phyloP scores from a whole-genome alignment of 2,329 filamentous ascomycete species.

The Diaporthe sp. region DNA sequence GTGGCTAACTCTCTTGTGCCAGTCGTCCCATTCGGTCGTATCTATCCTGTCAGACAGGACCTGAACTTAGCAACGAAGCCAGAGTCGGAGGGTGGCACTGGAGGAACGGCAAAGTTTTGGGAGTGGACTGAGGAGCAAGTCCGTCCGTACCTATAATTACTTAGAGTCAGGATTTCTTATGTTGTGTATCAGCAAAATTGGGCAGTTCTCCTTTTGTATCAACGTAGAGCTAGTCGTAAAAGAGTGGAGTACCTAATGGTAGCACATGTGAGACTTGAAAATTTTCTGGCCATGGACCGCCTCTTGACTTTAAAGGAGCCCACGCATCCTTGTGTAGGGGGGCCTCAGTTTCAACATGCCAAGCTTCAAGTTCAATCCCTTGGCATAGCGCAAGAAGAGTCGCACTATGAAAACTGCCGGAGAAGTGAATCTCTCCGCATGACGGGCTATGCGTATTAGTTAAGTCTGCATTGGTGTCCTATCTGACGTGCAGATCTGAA shows the following conservation, averaged over 20 bases:
- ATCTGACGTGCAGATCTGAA: no score
- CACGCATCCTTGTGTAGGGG: neutral
- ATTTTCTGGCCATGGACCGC: neutral
- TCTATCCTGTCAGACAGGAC: slow-evolving; percentile 46
- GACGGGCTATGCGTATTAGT: no score
- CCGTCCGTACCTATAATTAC: slow-evolving; percentile 41
- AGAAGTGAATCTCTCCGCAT: no score
- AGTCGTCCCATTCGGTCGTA: slow-evolving; percentile 56
- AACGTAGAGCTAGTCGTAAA: neutral
- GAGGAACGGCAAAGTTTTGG: slow-evolving; percentile 55
- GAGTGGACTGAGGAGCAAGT: slow-evolving; percentile 57
- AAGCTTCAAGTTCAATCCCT: no score
- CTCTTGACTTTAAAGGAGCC: neutral
- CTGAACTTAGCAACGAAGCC: slow-evolving; percentile 48
- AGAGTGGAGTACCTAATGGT: neutral
- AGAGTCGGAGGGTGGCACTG: slow-evolving; percentile 55
- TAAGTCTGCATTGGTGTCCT: no score
- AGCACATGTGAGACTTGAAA: neutral
- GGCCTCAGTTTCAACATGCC: slow-evolving; percentile 37
- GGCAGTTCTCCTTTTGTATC: neutral
- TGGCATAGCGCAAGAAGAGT: no score
- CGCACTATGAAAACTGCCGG: no score
- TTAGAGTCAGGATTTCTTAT: neutral
- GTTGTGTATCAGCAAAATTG: neutral
- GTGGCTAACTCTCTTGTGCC: neutral